phyloP scores from a whole-genome alignment of 83 land plant species.

The Picea abies region DNA sequence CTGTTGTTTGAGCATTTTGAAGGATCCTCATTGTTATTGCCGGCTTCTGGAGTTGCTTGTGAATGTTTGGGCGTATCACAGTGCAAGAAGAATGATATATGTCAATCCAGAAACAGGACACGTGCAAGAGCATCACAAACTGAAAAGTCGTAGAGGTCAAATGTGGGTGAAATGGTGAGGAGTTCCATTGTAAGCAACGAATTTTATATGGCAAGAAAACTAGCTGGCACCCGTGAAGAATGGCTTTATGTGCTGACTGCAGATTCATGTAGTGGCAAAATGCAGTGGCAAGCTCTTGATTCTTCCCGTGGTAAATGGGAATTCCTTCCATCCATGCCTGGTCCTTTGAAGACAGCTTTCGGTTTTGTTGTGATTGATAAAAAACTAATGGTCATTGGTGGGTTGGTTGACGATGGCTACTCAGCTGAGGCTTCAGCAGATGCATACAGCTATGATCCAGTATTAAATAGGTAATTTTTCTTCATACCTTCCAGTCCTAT shows the following conservation, averaged over 20 bases:
- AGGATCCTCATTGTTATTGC: too few relatives aligned
- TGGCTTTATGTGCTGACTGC: constrained; percentile 64
- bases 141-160: too few relatives aligned
- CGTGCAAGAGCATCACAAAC: too few relatives aligned
- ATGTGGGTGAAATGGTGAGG: too few relatives aligned
- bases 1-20: too few relatives aligned
- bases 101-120: too few relatives aligned
- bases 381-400: constrained; percentile 73
- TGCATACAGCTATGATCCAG: constrained; percentile 26
- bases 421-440: constrained; percentile 30
- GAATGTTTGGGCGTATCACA: too few relatives aligned
- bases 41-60: too few relatives aligned
- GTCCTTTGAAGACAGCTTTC: constrained; percentile 50
- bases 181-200: too few relatives aligned
- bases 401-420: constrained; percentile 30
- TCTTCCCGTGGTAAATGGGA: neutral
- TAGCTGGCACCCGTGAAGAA: constrained; percentile 56
- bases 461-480: constrained; percentile 59
- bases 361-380: constrained; percentile 62
- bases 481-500: too few relatives aligned
- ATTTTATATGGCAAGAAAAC: constrained; percentile 23
- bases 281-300: constrained; percentile 32
- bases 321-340: constrained; percentile 55
- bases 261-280: constrained; percentile 35
- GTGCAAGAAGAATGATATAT: too few relatives aligned